Conservation (phyloP, 306 rosid genomes). For the Quercus rubra region DNA sequence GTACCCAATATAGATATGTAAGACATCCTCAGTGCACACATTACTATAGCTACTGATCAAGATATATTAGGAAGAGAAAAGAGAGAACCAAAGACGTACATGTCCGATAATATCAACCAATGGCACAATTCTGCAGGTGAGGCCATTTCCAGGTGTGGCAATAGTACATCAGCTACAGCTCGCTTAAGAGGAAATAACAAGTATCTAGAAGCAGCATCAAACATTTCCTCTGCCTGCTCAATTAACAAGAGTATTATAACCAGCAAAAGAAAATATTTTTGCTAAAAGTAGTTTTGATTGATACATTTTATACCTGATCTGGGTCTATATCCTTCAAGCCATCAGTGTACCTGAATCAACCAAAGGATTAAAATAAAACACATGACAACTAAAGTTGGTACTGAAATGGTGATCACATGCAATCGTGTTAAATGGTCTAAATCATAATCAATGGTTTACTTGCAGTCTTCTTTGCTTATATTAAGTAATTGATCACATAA, state of each 20-base stretch:
- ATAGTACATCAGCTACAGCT: slow-evolving; percentile 80
- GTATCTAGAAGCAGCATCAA: slow-evolving; percentile 91
- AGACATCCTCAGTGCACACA: neutral
- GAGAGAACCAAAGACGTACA: slow-evolving; percentile 42
- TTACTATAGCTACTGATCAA: slow-evolving; percentile 3
- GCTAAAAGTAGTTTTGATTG: slow-evolving; percentile 7
- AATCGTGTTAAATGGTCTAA: neutral
- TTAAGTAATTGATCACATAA: neutral
- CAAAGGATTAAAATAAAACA: slow-evolving; percentile 20
- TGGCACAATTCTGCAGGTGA: slow-evolving; percentile 86
- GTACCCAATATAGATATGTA: neutral
- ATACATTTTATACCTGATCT: slow-evolving; percentile 57
- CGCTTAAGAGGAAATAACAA: slow-evolving; percentile 89
- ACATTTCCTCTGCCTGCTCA: slow-evolving; percentile 83
- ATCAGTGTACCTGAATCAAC: slow-evolving; percentile 83
- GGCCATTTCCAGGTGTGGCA: slow-evolving; percentile 76
- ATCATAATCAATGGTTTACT: neutral
- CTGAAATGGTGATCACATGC: neutral
- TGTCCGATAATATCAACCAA: slow-evolving; percentile 83
- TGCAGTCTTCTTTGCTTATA: neutral
- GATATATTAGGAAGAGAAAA: slow-evolving; percentile 10
- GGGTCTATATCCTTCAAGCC: slow-evolving; percentile 76
- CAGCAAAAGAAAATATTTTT: slow-evolving; percentile 9
- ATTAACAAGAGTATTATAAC: slow-evolving; percentile 22
- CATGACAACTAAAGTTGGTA: neutral